Conservation (phyloP, 1,284 basidiomycete genomes). For the Pseudozyma flocculosa region DNA sequence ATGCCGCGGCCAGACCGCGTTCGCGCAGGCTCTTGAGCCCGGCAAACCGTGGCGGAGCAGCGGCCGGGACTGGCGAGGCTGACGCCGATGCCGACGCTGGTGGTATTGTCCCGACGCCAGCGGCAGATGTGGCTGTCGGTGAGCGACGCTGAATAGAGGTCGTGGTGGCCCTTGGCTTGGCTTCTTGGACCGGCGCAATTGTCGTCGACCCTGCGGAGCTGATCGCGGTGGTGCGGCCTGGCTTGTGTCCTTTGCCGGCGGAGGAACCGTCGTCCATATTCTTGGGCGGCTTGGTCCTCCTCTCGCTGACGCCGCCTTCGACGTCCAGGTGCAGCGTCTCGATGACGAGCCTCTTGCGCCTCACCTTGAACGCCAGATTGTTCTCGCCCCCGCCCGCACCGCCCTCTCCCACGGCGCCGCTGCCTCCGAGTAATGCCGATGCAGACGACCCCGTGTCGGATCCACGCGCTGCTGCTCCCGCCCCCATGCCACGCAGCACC, state of each 20-base stretch:
- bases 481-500: constrained; percentile 49
- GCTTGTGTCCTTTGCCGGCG: no score
- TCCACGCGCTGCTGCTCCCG: constrained; percentile 13
- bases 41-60: constrained; percentile 10
- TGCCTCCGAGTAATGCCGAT: no score
- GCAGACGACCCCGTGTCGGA: no score
- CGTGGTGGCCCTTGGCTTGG: no score
- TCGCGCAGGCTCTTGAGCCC: constrained; percentile 4
- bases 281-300: constrained; percentile 58
- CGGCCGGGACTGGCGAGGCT: not conserved
- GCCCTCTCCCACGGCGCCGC: constrained; percentile 12
- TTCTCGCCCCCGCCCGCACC: constrained; percentile 72
- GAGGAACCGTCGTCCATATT: constrained; percentile 5
- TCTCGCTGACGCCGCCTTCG: constrained; percentile 84
- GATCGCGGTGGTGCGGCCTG: no score
- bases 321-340: constrained; percentile 91
- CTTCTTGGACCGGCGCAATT: no score
- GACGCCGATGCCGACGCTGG: not conserved
- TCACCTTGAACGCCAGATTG: constrained; percentile 91
- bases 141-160: no score
- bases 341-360: constrained; percentile 78
- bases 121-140: not conserved
- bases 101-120: no score
- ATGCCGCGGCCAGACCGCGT: not conserved
- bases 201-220: constrained; percentile 1